Conservation (phyloP, 352 stramenopile species). For the Pythium brassicae region DNA sequence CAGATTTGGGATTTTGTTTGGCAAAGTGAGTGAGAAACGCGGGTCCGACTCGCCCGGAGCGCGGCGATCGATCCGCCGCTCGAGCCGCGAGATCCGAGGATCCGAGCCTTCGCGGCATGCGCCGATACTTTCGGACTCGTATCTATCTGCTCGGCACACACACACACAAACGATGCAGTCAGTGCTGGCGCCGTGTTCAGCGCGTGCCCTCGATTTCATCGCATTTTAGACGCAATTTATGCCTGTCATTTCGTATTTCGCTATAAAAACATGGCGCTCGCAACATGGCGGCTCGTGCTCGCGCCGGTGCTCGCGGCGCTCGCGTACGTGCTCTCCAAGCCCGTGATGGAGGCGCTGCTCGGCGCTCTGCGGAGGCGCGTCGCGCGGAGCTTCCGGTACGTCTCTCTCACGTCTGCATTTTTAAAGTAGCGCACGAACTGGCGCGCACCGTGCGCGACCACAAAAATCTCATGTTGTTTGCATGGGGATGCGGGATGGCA, state of each 20-base stretch:
- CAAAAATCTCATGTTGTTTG: background rate
- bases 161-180: too few relatives aligned
- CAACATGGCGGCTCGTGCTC: slow-evolving; percentile 51
- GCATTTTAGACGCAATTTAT: too few relatives aligned
- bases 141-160: too few relatives aligned
- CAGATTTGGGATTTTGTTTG: too few relatives aligned
- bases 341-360: slow-evolving; percentile 46
- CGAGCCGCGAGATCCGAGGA: too few relatives aligned
- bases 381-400: slow-evolving; percentile 59
- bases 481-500: slow-evolving; percentile 9
- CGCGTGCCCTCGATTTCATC: too few relatives aligned
- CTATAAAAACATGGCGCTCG: slow-evolving; percentile 29
- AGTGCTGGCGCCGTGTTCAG: too few relatives aligned
- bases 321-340: slow-evolving; percentile 54
- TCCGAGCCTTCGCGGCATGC: too few relatives aligned
- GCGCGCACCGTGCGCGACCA: background rate
- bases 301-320: slow-evolving; percentile 32
- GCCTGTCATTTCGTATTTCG: background rate
- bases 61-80: too few relatives aligned
- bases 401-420: background rate
- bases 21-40: too few relatives aligned
- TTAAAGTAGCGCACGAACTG: background rate
- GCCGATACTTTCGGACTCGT: too few relatives aligned
- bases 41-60: too few relatives aligned
- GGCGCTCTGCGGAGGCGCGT: slow-evolving; percentile 42